Percentiles rank a stretch among this genome's conserved stretches.
Conservation (phyloP, 1,284 basidiomycete genomes). For the Trametes hirsuta region DNA sequence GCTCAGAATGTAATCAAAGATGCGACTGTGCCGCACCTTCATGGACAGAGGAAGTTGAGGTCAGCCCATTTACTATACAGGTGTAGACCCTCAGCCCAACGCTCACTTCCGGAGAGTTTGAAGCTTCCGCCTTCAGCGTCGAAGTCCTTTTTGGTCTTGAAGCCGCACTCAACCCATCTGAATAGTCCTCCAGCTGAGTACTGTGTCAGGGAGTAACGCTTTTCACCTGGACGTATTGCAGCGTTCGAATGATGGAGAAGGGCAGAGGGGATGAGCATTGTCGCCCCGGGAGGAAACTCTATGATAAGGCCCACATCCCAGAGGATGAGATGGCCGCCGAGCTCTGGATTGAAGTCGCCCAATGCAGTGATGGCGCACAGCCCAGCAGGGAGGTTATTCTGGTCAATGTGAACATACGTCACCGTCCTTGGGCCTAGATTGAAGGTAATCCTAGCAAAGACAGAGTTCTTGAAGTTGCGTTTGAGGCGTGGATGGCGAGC, state of each 20-base stretch:
- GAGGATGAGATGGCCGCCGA: slow-evolving; percentile 34
- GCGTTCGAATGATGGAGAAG: slow-evolving; percentile 32
- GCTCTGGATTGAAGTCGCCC: slow-evolving; percentile 27
- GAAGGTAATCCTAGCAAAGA: neutral
- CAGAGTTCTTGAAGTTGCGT: neutral
- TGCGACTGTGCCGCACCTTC: too few species aligned
- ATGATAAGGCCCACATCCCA: slow-evolving; percentile 31
- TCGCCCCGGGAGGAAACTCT: slow-evolving; percentile 28
- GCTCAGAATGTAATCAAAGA: too few species aligned
- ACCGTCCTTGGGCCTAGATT: neutral
- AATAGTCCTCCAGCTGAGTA: slow-evolving; percentile 31
- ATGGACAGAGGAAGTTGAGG: neutral
- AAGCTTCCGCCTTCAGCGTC: neutral
- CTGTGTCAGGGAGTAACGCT: slow-evolving; percentile 29
- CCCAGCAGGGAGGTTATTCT: slow-evolving; percentile 24
- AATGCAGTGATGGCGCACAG: slow-evolving; percentile 30
- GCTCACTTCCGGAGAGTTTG: neutral
- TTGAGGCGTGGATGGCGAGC: neutral
- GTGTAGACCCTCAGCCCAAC: neutral
- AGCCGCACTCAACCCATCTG: slow-evolving; percentile 30
- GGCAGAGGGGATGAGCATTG: slow-evolving; percentile 34
- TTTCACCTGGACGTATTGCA: slow-evolving; percentile 23
- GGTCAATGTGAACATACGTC: slow-evolving; percentile 22
- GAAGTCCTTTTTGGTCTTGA: neutral
- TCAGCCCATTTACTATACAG: neutral